Evolutionary conservation across 768 basidiomycete species (phyloP).

Genomic region (Mycena kentingensis): DNA sequence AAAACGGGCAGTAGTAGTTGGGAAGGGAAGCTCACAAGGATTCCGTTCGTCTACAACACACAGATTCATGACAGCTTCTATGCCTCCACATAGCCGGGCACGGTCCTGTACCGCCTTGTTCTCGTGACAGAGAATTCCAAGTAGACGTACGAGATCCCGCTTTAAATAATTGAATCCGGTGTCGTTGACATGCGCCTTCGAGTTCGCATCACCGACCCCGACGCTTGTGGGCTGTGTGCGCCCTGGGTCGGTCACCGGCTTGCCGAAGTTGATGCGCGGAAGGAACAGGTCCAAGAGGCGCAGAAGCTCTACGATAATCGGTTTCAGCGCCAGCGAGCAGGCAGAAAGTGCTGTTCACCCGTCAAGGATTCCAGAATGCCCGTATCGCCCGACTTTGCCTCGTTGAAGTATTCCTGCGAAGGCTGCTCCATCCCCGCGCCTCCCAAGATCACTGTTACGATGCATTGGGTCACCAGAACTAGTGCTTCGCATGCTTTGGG

Average conservation of each 20-base stretch:
- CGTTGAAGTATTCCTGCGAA: slow-evolving; percentile 47
- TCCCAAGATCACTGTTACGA: slow-evolving; percentile 63
- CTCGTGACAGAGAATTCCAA: slow-evolving; percentile 76
- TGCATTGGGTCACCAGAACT: slow-evolving; percentile 76
- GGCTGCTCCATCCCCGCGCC: slow-evolving; percentile 42
- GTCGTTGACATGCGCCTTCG: slow-evolving; percentile 36
- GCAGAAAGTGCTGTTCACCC: slow-evolving; percentile 44
- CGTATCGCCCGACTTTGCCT: slow-evolving; percentile 41
- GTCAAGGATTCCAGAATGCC: slow-evolving; percentile 59
- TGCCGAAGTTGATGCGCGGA: slow-evolving; percentile 82
- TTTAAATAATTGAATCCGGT: slow-evolving; percentile 84
- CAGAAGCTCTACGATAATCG: slow-evolving; percentile 58
- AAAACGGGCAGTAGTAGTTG: slow-evolving; percentile 13
- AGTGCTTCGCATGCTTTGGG: slow-evolving; percentile 82
- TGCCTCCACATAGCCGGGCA: slow-evolving; percentile 68
- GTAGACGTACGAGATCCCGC: slow-evolving; percentile 83
- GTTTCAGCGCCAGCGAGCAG: slow-evolving; percentile 13
- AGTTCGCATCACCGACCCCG: slow-evolving; percentile 5
- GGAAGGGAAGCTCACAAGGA: slow-evolving; percentile 65
- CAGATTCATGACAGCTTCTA: slow-evolving; percentile 82
- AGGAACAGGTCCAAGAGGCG: slow-evolving; percentile 77
- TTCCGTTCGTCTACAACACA: slow-evolving; percentile 91
- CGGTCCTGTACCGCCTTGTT: slow-evolving; percentile 72
- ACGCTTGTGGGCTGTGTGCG: slow-evolving; percentile 29
- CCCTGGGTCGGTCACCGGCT: slow-evolving; percentile 44